phyloP scores from a whole-genome alignment of 306 rosid species.

The Urtica urens region DNA sequence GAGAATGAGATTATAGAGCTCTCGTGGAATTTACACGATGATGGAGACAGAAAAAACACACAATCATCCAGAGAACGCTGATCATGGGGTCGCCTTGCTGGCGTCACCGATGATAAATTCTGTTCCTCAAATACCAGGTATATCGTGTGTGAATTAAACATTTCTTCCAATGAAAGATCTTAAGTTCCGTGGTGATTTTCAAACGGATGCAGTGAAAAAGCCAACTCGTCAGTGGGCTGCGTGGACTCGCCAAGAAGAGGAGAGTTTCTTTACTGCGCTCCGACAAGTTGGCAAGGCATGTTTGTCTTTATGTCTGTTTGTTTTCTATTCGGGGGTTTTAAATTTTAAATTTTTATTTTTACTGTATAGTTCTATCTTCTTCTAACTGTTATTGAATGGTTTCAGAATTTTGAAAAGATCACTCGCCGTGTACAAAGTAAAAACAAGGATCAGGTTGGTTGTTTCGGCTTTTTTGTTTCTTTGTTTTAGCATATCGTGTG shows the following conservation, averaged over 20 bases:
- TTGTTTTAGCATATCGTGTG: not conserved
- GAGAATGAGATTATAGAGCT: slow-evolving; percentile 16
- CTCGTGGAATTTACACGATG: slow-evolving; percentile 34
- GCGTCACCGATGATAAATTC: slow-evolving; percentile 26
- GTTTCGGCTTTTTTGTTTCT: not conserved
- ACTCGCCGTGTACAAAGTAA: slow-evolving; percentile 92
- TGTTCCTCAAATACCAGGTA: slow-evolving; percentile 53
- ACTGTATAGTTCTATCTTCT: slow-evolving; percentile 13
- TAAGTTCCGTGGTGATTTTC: not conserved
- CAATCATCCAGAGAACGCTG: slow-evolving; percentile 32
- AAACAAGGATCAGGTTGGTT: slow-evolving; percentile 78
- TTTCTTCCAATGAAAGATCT: not conserved
- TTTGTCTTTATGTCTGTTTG: too few species aligned
- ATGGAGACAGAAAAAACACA: slow-evolving; percentile 34
- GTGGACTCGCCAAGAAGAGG: slow-evolving; percentile 98
- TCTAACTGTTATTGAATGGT: slow-evolving; percentile 22
- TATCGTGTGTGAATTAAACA: not conserved
- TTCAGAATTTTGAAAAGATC: slow-evolving; percentile 94
- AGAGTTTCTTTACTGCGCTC: slow-evolving; percentile 88
- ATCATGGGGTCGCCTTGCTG: slow-evolving; percentile 33
- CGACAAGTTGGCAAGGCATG: slow-evolving; percentile 92
- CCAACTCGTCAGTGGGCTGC: slow-evolving; percentile 99
- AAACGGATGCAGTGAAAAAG: slow-evolving; percentile 50
- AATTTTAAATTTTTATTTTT: slow-evolving; percentile 1
- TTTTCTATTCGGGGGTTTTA: not conserved